Conservation (phyloP, 1,139 yeast genomes). For the Magnusiomyces sp. region DNA sequence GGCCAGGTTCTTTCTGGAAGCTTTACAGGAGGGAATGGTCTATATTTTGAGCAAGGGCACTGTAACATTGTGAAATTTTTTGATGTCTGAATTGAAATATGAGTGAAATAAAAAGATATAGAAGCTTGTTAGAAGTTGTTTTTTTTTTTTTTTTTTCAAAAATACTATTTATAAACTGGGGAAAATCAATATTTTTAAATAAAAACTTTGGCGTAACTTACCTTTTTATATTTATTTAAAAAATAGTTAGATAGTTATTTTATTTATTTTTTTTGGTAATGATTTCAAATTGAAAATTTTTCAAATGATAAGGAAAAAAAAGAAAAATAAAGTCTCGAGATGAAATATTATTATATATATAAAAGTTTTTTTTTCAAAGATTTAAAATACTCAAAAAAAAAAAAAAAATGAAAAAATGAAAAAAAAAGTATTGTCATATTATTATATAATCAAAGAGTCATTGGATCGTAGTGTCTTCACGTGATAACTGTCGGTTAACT, state of each 20-base stretch:
- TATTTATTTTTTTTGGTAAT: no score
- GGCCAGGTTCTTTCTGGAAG: slow-evolving; percentile 89
- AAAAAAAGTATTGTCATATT: background rate
- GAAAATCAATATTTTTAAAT: background rate
- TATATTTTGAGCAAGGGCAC: slow-evolving; percentile 76
- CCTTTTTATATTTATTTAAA: no score
- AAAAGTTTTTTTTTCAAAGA: background rate
- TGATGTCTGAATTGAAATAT: background rate
- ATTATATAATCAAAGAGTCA: background rate
- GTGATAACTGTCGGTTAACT: no score
- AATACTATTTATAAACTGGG: background rate
- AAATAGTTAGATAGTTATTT: no score
- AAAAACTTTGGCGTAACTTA: no score
- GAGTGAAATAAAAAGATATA: background rate
- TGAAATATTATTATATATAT: background rate
- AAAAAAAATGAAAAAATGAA: background rate
- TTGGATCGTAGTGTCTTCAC: background rate
- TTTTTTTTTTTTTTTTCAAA: background rate
- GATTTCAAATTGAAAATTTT: background rate
- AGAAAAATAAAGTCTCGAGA: background rate
- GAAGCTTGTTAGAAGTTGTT: background rate
- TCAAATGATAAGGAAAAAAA: background rate
- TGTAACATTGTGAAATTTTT: slow-evolving; percentile 37
- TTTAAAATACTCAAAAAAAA: no score
- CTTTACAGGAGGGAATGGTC: slow-evolving; percentile 54